Percentiles rank a stretch among this genome's conserved stretches.
phyloP scores from a whole-genome alignment of 257 asterid species.

The Haberlea rhodopensis region DNA sequence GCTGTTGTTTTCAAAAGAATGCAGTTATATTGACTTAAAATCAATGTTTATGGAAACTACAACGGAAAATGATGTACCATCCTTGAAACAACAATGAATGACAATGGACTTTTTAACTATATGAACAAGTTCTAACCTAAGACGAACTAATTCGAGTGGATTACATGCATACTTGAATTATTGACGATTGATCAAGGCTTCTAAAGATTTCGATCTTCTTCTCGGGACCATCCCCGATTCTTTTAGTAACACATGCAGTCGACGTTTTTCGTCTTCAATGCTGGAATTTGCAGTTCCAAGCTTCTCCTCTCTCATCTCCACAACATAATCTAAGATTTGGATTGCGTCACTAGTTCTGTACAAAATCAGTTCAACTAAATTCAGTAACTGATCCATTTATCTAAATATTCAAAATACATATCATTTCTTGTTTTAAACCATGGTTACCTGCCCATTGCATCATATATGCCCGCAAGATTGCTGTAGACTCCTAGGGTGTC shows the following conservation, averaged over 20 bases:
- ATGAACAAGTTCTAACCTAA: background rate
- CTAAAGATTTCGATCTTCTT: slow-evolving; percentile 65
- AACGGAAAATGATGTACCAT: background rate
- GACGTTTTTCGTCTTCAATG: slow-evolving; percentile 74
- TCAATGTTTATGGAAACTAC: no score
- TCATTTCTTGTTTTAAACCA: background rate
- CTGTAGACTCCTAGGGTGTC: slow-evolving; percentile 67
- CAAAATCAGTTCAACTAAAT: no score
- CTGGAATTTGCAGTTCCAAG: slow-evolving; percentile 86
- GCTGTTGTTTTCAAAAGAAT: background rate
- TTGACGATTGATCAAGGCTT: slow-evolving; percentile 51
- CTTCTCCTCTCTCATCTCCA: slow-evolving; percentile 83
- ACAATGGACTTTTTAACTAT: background rate
- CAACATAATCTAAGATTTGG: slow-evolving; percentile 74
- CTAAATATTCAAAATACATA: background rate
- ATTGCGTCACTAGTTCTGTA: slow-evolving; percentile 77
- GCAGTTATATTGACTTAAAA: background rate
- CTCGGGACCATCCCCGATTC: slow-evolving; percentile 69
- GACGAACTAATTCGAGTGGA: background rate
- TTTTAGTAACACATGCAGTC: slow-evolving; percentile 58
- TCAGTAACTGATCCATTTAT: slow-evolving; percentile 4
- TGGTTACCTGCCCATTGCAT: slow-evolving; percentile 87
- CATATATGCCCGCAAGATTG: slow-evolving; percentile 72
- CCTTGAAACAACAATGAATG: background rate
- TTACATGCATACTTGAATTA: slow-evolving; percentile 26